Evolutionary conservation across 2,329 filamentous ascomycete species (phyloP).

Genomic region (Myriangium duriaei): DNA sequence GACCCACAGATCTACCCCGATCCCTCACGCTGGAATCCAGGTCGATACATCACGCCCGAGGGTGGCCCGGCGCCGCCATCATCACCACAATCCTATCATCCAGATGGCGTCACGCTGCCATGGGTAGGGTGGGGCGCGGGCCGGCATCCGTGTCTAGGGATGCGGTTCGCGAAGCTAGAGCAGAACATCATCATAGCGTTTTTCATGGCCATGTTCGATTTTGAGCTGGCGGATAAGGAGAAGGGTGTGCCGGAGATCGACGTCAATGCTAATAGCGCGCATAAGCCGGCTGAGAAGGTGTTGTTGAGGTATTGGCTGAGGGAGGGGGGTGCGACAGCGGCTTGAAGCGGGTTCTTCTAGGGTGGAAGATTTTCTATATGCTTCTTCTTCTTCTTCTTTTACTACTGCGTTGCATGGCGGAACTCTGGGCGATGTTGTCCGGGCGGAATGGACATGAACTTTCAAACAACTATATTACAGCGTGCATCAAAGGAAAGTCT

Average conservation of each 20-base stretch:
- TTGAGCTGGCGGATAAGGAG: slow-evolving; percentile 29
- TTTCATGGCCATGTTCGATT: slow-evolving; percentile 39
- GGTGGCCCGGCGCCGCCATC: slow-evolving; percentile 8
- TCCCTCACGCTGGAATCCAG: slow-evolving; percentile 39
- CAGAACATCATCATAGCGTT: slow-evolving; percentile 38
- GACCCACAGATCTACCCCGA: slow-evolving; percentile 38
- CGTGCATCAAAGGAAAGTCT: too few relatives aligned
- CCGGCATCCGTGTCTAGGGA: slow-evolving; percentile 32
- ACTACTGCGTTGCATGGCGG: too few relatives aligned
- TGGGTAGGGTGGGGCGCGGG: slow-evolving; percentile 19
- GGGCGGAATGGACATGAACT: too few relatives aligned
- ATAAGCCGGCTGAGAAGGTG: slow-evolving; percentile 27
- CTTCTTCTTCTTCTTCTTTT: too few relatives aligned
- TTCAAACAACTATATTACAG: too few relatives aligned
- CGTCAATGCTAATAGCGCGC: slow-evolving; percentile 27
- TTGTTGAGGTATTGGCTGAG: slow-evolving; percentile 31
- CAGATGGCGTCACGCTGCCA: slow-evolving; percentile 18
- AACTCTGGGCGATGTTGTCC: too few relatives aligned
- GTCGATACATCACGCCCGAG: slow-evolving; percentile 29
- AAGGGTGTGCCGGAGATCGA: slow-evolving; percentile 22
- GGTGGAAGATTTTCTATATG: too few relatives aligned
- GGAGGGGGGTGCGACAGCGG: too few relatives aligned
- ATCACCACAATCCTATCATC: not conserved
- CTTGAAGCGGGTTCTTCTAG: too few relatives aligned
- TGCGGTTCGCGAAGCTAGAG: slow-evolving; percentile 42